Conservation (phyloP, 2,329 filamentous ascomycete genomes). For the Apiospora kogelbergensis region DNA sequence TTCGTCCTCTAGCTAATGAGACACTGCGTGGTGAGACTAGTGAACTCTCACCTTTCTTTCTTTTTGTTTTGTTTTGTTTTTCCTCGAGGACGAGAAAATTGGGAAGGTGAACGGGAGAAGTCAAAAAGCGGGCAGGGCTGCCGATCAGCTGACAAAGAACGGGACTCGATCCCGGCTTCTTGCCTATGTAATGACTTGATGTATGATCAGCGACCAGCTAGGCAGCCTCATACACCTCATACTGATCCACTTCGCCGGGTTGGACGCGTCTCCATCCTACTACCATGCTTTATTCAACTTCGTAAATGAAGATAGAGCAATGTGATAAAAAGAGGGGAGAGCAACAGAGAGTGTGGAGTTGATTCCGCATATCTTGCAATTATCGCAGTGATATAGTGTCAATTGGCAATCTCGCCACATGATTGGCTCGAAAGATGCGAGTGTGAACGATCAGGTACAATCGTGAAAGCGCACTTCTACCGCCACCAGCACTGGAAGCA, state of each 20-base stretch:
- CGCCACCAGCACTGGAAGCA: too few species aligned
- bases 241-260: too few species aligned
- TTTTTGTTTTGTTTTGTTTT: background rate
- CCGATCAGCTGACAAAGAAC: background rate
- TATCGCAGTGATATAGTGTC: background rate
- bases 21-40: background rate
- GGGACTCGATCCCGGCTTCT: background rate
- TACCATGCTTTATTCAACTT: background rate
- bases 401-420: background rate
- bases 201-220: background rate
- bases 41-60: background rate
- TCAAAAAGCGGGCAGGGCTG: background rate
- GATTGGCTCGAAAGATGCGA: background rate
- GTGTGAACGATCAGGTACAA: too few species aligned
- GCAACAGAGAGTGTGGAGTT: background rate
- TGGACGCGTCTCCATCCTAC: too few species aligned
- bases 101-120: background rate
- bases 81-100: background rate
- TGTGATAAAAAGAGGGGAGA: background rate
- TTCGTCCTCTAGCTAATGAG: background rate
- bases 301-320: background rate
- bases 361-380: background rate
- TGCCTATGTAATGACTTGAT: background rate
- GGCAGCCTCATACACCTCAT: background rate
- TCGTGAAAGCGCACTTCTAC: too few species aligned